Conservation (phyloP, 108 stramenopile genomes). For the Epipyxis sp. region DNA sequence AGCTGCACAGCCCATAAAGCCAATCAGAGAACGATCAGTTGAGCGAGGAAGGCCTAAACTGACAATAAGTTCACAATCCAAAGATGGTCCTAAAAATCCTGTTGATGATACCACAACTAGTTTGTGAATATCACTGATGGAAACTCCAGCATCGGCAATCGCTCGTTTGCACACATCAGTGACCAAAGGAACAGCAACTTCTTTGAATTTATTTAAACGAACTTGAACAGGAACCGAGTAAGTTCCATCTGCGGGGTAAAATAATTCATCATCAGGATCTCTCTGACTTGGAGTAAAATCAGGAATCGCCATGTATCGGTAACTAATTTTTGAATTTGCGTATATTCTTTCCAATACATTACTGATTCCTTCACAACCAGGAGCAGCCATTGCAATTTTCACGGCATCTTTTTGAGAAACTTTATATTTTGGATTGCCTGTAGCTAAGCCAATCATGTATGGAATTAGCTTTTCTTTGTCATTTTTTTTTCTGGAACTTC, state of each 20-base stretch:
- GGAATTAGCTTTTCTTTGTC: conserved; percentile 35
- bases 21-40: conserved; percentile 49
- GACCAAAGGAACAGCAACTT: conserved; percentile 51
- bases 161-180: conserved; percentile 47
- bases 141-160: conserved; percentile 46
- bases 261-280: conserved; percentile 33
- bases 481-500: neutral
- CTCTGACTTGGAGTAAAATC: conserved; percentile 51
- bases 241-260: conserved; percentile 45
- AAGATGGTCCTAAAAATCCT: conserved; percentile 51
- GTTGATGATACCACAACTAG: conserved; percentile 53
- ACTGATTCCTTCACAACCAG: conserved; percentile 38
- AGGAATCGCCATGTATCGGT: conserved; percentile 52
- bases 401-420: conserved; percentile 42
- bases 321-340: conserved; percentile 47
- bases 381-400: conserved; percentile 35
- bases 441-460: conserved; percentile 50
- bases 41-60: conserved; percentile 44
- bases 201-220: conserved; percentile 52
- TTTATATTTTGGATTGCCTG: conserved; percentile 50
- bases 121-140: conserved; percentile 39
- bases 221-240: conserved; percentile 29
- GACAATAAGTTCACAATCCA: conserved; percentile 55
- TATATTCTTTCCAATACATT: conserved; percentile 54
- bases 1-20: conserved; percentile 56